Evolutionary conservation across 106 monocot genomes (phyloP).

Genomic region (Apostasia shenzhenica): DNA sequence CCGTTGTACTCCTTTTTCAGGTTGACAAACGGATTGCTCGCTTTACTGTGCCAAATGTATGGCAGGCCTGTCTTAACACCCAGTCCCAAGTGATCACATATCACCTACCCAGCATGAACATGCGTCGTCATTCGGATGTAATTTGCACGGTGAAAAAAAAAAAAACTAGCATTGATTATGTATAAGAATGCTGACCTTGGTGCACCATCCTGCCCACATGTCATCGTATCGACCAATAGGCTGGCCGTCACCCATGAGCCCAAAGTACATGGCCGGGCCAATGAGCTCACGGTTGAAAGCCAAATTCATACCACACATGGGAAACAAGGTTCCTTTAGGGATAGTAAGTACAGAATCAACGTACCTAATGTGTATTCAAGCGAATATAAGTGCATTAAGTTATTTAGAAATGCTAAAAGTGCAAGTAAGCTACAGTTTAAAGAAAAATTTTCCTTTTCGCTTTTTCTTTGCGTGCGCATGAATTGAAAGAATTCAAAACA

Average conservation of each 20-base stretch:
- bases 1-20: conserved; percentile 19
- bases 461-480: too few relatives aligned
- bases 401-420: too few relatives aligned
- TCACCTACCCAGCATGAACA: conserved; percentile 4
- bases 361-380: conserved; percentile 4
- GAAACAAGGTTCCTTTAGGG: conserved; percentile 27
- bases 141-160: neutral
- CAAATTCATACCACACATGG: conserved; percentile 34
- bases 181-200: conserved; percentile 3
- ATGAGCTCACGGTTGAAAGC: conserved; percentile 24
- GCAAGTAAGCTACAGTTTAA: too few relatives aligned
- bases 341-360: conserved; percentile 25
- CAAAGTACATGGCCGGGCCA: conserved; percentile 36
- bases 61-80: conserved; percentile 30
- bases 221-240: conserved; percentile 33
- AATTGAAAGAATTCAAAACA: too few relatives aligned
- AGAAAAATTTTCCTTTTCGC: too few relatives aligned
- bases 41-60: conserved; percentile 21
- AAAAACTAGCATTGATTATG: neutral
- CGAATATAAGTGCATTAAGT: too few relatives aligned
- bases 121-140: neutral
- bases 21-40: conserved; percentile 21
- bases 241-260: conserved; percentile 34
- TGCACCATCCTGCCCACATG: conserved; percentile 34
- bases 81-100: conserved; percentile 16